Base-by-base conservation (phyloP, 345 rosid species). In the Abelmoschus esculentus region DNA sequence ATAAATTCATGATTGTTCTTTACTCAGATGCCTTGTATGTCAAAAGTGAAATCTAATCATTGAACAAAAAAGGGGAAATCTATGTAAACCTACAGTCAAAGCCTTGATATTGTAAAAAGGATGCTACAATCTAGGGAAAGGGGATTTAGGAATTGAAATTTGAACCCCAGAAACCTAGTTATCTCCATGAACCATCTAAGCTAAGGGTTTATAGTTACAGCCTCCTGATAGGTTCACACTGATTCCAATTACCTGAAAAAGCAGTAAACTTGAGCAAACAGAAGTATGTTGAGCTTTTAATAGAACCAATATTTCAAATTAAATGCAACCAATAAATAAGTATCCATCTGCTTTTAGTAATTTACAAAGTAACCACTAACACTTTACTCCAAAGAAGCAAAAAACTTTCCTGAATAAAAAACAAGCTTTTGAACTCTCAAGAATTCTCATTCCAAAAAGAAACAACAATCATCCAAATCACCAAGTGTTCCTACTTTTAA, bases 211-310 rank as follows among this genome's bases (percentile, higher is more conserved):
- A 61, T 44, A 34, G 22, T 32, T 61, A 61, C 3, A 34, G 8
- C 22, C n/a, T 2, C 13, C 17, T 32, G 22, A 61, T 34, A 61
- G 40, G 47, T 14, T 36, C 66, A 61, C 3, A 63, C 19, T 22
- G 67, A 42, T 11, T 63, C 67, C 11, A 63, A 19, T 42, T 63
- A 12, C 34, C 44, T 14, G 42, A 61, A 17, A 61, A 7, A 36
- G 66, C 66, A 61, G 28, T 17, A 1, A 42, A 13, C 18, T 42
- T 42, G 52, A 42, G 68, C 34, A 22, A 63, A 19, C 17, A 50
- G 44, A 67, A 49, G 28, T 15, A n/a, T 59, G 22, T 13, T 50
- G n/a, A 29, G 60, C 70, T 67, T 67, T 32, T 28, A 50, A 67
- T 59, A 52, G 53, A 52, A 31, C 14, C 44, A 50, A 32, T 22